Base-by-base conservation (phyloP, 148 eudicot species). In the Agrostemma githago region DNA sequence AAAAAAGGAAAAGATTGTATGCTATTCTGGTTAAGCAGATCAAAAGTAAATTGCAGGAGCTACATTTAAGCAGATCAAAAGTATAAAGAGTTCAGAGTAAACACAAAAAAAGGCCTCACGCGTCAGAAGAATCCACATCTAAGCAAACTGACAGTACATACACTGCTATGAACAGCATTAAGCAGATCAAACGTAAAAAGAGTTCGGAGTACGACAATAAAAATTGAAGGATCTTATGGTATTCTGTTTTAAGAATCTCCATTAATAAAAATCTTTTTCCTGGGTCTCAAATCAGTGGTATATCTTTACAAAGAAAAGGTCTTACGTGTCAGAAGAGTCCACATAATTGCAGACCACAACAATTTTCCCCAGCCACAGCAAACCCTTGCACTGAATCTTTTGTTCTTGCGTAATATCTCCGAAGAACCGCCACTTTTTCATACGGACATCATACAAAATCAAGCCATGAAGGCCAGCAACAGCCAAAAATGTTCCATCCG, bases 371-470 rank as follows among this genome's bases (percentile, higher is more conserved):
- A 95, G 75, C 99, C 99, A 95, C 78, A 89, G 81, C 89, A 95
- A 88, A 82, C 99, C 99, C 82, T 85, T 89, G 94, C 99, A 95
- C 75, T 95, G 92, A 66, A 95, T 95, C 82, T 90, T 88, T 62
- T 92, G 99, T 78, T 95, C 99, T 75, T 95, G 99, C 54, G 96
- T 84, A 66, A 95, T 81, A 85, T 95, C 99, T 71, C 99, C 99
- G 84, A 95, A 95, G 71, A 92, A 88, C 68, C 99, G 83, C 99
- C 99, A 95, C 79, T 88, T 86, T 68, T 90, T 90, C 64, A 87
- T 75, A 17, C 91, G 89, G 73, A 93, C 82, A 70, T 93, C 98
- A 84, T 93, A 91, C 76, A 93, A 80, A 75, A 93, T 89, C 75
- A 93, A 80, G 48, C 98, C 98, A 86, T 87, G 97, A 81, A 84